Evolutionary conservation across 495 filamentous ascomycete genomes (phyloP), one percentile per base, ranked within the genome.

Genomic region (Lasiosphaeris hirsuta): DNA sequence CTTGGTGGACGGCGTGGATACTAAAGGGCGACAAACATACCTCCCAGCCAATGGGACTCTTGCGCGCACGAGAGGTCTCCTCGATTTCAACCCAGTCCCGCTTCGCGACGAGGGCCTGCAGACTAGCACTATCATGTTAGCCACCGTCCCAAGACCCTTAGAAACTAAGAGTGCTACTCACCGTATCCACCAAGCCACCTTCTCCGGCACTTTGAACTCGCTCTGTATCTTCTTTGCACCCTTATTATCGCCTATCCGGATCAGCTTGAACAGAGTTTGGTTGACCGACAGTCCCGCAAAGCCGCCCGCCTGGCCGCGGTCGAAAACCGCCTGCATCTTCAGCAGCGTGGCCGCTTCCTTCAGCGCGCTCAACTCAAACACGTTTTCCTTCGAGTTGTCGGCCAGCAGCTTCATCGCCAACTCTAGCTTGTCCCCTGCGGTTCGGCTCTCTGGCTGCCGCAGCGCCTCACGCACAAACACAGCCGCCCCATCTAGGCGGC

Each of bases 31-130:
- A 54, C 15, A 43, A 56, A 69, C 79, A 73, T 74, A 90, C 87
- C 82, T 94, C 91, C 95, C 95, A 98, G 41, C 92, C 94, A 67
- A 98, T 97, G n/a, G 94, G 89, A 45, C 86, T 90, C 65, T 92
- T 95, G 47, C 79, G 76, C 44, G 72, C 78, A 65, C 82, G 84
- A 44, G 81, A 84, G 59, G 90, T 81, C 59, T 96, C 92, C 72
- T 97, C 92, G 55, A 98, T 76, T 67, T 96, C 95, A 39, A 81
- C 83, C 91, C 92, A 97, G 67, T 96, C 88, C 39, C 94, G 84
- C 68, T 87, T 89, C 11, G 88, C 86, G 5, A 97, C 91, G 46
- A 97, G 76, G 4, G 92, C 94, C 62, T 95, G 85, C 42, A 98
- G 80, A 58, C 90, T 86, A 30, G 48, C 8, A 1, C 8, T 2